These are phyloP conservation scores for Cryptosporidium sp. DNA, from an alignment of 169 alveolate genomes.

Conservation along the genomic window DNA sequence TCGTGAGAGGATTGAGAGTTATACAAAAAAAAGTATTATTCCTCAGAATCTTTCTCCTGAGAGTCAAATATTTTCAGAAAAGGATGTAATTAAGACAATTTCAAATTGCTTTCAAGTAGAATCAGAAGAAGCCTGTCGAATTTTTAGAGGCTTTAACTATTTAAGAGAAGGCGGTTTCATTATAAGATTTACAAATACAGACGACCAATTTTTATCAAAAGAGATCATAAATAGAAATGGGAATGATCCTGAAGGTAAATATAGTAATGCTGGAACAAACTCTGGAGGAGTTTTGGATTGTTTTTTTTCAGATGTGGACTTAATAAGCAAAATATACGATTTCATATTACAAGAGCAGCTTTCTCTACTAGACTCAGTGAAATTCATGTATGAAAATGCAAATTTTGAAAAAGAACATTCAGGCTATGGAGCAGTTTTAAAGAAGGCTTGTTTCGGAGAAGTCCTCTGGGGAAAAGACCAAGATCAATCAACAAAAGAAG, in stretches of 20 bases:
- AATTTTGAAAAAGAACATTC: slow-evolving; percentile 17
- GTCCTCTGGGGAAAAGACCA: slow-evolving; percentile 4
- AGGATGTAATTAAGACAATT: slow-evolving; percentile 28
- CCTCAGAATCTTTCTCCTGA: slow-evolving; percentile 7
- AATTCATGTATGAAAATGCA: slow-evolving; percentile 67
- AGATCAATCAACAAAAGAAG: neutral
- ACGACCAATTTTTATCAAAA: slow-evolving; percentile 12
- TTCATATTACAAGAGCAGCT: slow-evolving; percentile 57
- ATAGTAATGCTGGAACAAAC: neutral
- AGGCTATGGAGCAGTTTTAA: slow-evolving; percentile 11
- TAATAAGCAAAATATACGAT: slow-evolving; percentile 52
- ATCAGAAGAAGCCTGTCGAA: slow-evolving; percentile 1
- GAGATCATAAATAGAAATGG: neutral
- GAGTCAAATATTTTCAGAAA: neutral
- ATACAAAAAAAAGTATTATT: neutral
- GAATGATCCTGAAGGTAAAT: neutral
- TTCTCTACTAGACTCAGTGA: slow-evolving; percentile 26
- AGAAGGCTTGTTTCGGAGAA: slow-evolving; percentile 32
- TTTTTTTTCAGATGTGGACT: slow-evolving; percentile 14
- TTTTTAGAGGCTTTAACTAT: slow-evolving; percentile 44
- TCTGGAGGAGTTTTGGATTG: slow-evolving; percentile 29
- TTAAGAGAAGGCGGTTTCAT: slow-evolving; percentile 31
- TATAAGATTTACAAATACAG: slow-evolving; percentile 36
- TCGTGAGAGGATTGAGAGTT: slow-evolving; percentile 24
- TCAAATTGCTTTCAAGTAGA: slow-evolving; percentile 11